phyloP scores from a whole-genome alignment of 2,329 filamentous ascomycete species.

The Fusarium clavum region DNA sequence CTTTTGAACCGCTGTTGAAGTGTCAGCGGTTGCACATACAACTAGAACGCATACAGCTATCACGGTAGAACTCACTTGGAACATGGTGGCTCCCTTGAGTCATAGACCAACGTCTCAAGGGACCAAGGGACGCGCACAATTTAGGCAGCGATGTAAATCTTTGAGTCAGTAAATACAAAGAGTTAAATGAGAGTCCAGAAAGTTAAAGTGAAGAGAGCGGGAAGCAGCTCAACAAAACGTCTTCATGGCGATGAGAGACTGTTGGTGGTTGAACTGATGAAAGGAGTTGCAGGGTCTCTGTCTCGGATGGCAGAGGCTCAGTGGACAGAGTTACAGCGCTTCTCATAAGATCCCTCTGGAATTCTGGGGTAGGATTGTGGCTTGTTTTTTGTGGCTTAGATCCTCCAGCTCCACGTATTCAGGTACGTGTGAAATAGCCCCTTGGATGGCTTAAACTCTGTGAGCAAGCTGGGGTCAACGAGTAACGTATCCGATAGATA shows the following conservation, averaged over 20 bases:
- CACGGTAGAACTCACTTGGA: slow-evolving; percentile 46
- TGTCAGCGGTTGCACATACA: slow-evolving; percentile 1
- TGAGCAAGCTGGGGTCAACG: background rate
- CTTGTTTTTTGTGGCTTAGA: slow-evolving; percentile 28
- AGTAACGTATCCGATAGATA: background rate
- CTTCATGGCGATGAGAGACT: slow-evolving; percentile 27
- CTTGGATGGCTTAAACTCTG: background rate
- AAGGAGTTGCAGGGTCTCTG: slow-evolving; percentile 40
- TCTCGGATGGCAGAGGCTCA: slow-evolving; percentile 28
- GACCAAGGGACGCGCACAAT: slow-evolving; percentile 35
- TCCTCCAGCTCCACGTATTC: slow-evolving; percentile 13
- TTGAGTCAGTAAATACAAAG: background rate
- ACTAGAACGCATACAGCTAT: background rate
- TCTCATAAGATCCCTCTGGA: slow-evolving; percentile 13
- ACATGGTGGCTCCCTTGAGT: slow-evolving; percentile 46
- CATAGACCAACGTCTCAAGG: slow-evolving; percentile 32
- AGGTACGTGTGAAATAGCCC: background rate
- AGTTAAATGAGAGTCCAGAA: slow-evolving; percentile 11
- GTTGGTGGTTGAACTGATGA: slow-evolving; percentile 28
- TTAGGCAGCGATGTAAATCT: slow-evolving; percentile 5
- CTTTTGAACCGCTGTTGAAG: slow-evolving; percentile 78
- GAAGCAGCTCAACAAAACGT: slow-evolving; percentile 27
- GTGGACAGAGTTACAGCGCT: slow-evolving; percentile 34
- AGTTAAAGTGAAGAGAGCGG: background rate
- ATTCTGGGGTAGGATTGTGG: slow-evolving; percentile 36